Conservation (phyloP, 1,139 yeast species). For the Lodderomyces theae region DNA sequence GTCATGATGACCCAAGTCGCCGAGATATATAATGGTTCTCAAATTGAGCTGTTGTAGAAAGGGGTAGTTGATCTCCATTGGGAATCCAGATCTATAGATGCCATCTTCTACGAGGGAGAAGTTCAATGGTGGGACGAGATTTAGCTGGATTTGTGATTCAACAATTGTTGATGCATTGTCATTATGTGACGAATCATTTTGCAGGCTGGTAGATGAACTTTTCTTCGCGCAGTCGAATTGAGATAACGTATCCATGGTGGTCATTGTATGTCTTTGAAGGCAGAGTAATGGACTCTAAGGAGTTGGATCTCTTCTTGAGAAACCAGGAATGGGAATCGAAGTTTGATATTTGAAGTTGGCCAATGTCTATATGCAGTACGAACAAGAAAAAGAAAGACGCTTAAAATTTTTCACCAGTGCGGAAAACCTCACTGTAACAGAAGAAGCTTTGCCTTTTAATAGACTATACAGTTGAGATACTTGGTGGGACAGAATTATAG, state of each 20-base stretch:
- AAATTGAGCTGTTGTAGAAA: conserved; percentile 69
- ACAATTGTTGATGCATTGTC: not conserved
- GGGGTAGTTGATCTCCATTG: conserved; percentile 79
- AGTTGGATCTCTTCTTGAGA: too few species aligned
- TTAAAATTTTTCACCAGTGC: too few species aligned
- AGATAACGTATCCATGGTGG: not conserved
- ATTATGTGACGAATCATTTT: not conserved
- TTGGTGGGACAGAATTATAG: too few species aligned
- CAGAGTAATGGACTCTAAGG: too few species aligned
- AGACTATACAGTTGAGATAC: too few species aligned
- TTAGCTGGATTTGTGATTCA: conserved; percentile 6
- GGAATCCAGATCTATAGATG: conserved; percentile 89
- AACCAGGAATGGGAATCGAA: too few species aligned
- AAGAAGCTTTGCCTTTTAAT: too few species aligned
- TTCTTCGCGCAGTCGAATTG: not conserved
- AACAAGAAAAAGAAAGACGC: too few species aligned
- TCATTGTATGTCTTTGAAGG: too few species aligned
- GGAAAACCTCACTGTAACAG: too few species aligned
- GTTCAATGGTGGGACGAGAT: conserved; percentile 80
- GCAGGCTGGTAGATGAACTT: not conserved
- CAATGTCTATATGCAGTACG: too few species aligned
- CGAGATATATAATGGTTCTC: conserved; percentile 79
- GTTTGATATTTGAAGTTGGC: too few species aligned
- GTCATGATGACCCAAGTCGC: conserved; percentile 60
- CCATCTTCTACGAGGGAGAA: conserved; percentile 86